phyloP scores from a whole-genome alignment of 257 asterid genomes.

The Pogostemon cablin region DNA sequence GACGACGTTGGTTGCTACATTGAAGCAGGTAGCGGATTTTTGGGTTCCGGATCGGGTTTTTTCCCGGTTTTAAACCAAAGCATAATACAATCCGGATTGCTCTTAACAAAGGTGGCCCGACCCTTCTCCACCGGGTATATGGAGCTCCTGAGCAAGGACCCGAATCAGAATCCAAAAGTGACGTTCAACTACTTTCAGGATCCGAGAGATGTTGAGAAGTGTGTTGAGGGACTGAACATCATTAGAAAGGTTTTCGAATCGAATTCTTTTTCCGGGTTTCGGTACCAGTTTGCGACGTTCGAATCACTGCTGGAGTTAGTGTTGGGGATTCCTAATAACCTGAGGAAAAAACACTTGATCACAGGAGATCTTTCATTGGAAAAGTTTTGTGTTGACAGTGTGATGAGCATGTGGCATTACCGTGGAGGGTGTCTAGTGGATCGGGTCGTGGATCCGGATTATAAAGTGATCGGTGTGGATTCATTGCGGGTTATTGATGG shows the following conservation, averaged over 20 bases:
- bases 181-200: conserved; percentile 80
- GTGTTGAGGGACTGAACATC: conserved; percentile 61
- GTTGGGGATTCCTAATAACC: conserved; percentile 48
- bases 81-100: neutral
- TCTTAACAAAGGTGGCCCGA: conserved; percentile 18
- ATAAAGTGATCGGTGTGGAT: conserved; percentile 68
- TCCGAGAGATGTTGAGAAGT: conserved; percentile 60
- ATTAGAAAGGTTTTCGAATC: conserved; percentile 52
- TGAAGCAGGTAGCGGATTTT: conserved; percentile 62
- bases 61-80: neutral
- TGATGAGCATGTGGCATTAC: conserved; percentile 78
- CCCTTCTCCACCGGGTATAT: conserved; percentile 71
- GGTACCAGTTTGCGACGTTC: conserved; percentile 49
- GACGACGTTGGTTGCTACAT: conserved; percentile 49
- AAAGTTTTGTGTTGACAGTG: conserved; percentile 71
- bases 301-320: conserved; percentile 41
- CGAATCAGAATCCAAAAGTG: conserved; percentile 63
- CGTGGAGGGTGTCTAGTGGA: conserved; percentile 89
- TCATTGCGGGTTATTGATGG: conserved; percentile 75
- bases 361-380: conserved; percentile 48
- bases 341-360: conserved; percentile 49
- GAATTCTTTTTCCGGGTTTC: conserved; percentile 40
- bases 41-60: neutral
- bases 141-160: conserved; percentile 56
- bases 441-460: conserved; percentile 63